Conservation (phyloP, 768 basidiomycete genomes). For the Auriculariales sp. region DNA sequence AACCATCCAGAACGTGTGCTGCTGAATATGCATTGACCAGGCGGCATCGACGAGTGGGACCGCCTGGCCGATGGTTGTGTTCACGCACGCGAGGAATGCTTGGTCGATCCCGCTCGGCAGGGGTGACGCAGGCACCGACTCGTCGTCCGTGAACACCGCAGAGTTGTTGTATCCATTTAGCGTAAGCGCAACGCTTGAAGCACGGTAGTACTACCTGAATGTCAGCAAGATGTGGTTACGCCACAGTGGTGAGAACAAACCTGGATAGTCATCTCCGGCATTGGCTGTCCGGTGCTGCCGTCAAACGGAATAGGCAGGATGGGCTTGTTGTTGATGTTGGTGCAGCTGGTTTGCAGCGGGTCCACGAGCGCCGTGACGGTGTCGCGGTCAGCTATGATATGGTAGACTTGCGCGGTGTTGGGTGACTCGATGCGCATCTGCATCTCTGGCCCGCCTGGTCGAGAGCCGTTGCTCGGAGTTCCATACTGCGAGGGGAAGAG, state of each 20-base stretch:
- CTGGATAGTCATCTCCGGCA: conserved; percentile 17
- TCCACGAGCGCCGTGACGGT: conserved; percentile 29
- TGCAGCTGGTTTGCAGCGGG: conserved; percentile 30
- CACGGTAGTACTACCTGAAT: conserved; percentile 43
- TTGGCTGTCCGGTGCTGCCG: conserved; percentile 14
- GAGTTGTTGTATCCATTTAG: conserved; percentile 58
- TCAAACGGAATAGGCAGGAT: conserved; percentile 19
- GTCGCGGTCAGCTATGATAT: conserved; percentile 32
- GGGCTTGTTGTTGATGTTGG: conserved; percentile 17
- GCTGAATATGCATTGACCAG: too few relatives aligned
- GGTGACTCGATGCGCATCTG: conserved; percentile 26
- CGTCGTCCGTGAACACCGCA: conserved; percentile 25
- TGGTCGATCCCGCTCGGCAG: conserved; percentile 38
- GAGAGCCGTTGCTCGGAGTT: conserved; percentile 25
- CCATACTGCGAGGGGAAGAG: conserved; percentile 28
- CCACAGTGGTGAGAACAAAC: background rate
- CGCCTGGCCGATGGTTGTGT: conserved; percentile 42
- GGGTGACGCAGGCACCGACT: conserved; percentile 28
- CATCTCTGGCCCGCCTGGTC: conserved; percentile 32
- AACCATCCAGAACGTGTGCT: too few relatives aligned
- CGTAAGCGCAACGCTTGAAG: conserved; percentile 45
- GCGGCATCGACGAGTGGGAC: conserved; percentile 39
- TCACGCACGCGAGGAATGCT: conserved; percentile 40
- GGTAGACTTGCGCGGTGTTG: conserved; percentile 25
- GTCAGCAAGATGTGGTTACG: background rate